These are phyloP conservation scores for Aegilops sharonensis DNA, from an alignment of 176 grass and related monocot species.

Conservation along the genomic window DNA sequence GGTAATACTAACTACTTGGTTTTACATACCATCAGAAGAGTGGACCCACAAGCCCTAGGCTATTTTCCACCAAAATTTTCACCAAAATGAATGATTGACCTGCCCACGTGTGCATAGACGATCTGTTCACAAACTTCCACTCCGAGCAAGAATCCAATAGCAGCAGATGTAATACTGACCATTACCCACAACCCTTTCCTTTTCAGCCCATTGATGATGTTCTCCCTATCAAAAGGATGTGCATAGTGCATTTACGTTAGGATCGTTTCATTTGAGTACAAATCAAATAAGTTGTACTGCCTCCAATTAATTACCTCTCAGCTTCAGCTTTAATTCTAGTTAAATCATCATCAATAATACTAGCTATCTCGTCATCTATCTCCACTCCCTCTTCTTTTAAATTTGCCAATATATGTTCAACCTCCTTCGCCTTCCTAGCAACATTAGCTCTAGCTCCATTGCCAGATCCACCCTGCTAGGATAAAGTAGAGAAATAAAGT, in stretches of 20 bases:
- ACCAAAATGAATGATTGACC: background rate
- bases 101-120: background rate
- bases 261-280: background rate
- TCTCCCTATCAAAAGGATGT: constrained; percentile 14
- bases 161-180: background rate
- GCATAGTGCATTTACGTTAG: background rate
- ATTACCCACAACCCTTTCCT: background rate
- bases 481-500: constrained; percentile 19
- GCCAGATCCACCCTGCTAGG: constrained; percentile 4
- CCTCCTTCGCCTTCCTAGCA: background rate
- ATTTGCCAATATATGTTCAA: background rate
- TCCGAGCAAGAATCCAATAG: background rate
- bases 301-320: constrained; percentile 3
- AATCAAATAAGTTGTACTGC: background rate
- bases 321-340: constrained; percentile 12
- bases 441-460: background rate
- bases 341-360: constrained; percentile 16
- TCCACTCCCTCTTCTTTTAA: constrained; percentile 24
- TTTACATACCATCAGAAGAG: constrained; percentile 6
- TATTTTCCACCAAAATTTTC: background rate
- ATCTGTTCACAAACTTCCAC: background rate
- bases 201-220: background rate
- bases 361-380: background rate
- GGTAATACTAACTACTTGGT: background rate
- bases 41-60: background rate